Base-by-base conservation (phyloP, 2,329 filamentous ascomycete genomes). In the Chaetomiaceae sp. region DNA sequence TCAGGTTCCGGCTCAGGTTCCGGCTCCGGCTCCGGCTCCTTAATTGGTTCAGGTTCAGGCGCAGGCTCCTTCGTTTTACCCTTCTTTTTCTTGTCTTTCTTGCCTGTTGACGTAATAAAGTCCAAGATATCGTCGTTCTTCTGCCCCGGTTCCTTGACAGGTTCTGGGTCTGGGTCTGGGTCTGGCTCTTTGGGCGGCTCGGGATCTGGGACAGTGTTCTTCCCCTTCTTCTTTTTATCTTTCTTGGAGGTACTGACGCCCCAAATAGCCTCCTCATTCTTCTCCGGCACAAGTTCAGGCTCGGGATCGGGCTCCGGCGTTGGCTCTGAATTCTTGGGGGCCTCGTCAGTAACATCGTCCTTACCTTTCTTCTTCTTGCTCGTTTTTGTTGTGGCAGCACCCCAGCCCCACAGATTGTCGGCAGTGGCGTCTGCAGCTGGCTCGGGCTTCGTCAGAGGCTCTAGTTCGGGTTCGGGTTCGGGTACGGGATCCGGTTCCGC, bases 241-340 rank as follows among this genome's bases (percentile, higher is more conserved):
- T 40, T 25, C 13, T 23, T 40, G 18, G 33, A 32, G 14, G 30
- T 27, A 36, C 43, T 21, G 38, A 11, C 25, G 25, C 38, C 65
- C 67, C 64, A 67, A 30, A 60, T 51, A 42, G 63, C 54, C 14
- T 63, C 62, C 36, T 62, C 59, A 62, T 62, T 69, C 69, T 42
- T 55, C 21, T 38, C 34, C 18, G 29, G 38, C 5, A 5, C 37
- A 3, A 36, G 25, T 10, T 23, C 33, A 5, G 51, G 48, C 13
- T 48, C 49, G 36, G 54, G 54, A 9, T 57, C 56, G 13, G 29
- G 42, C 7, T 46, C 42, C 2, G 29, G 42, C 14, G 6, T 29
- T 10, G 45, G 44, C 38, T 53, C 44, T 10, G 41, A 41, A 10
- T 54, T 48, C 48, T 58, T 54, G 42, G 51, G 51, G 30, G 37